phyloP scores from a whole-genome alignment of 805 yeast species.

The Suhomyces kilbournensis region DNA sequence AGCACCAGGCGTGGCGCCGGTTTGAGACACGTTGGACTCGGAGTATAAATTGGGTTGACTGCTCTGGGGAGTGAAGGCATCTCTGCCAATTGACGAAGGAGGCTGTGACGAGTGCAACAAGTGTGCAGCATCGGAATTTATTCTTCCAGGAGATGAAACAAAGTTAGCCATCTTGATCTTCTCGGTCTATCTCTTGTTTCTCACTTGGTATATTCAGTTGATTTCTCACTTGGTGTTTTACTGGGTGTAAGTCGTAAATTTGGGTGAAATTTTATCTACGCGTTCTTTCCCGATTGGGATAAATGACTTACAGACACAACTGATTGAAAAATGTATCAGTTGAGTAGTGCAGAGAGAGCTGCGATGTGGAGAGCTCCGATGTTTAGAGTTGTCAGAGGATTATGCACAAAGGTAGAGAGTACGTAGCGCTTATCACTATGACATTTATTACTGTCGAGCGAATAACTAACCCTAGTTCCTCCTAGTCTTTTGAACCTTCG shows the following conservation, averaged over 20 bases:
- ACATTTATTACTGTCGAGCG: too few relatives aligned
- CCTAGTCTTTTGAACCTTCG: constrained; percentile 25
- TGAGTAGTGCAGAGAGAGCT: not conserved
- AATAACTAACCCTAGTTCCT: constrained; percentile 10
- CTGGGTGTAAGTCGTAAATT: not conserved
- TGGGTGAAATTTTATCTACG: not conserved
- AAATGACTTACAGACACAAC: not conserved
- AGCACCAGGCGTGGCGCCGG: constrained; percentile 9
- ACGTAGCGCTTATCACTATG: not conserved
- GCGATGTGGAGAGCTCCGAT: not conserved
- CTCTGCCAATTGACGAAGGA: constrained; percentile 41
- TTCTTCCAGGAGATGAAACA: constrained; percentile 43
- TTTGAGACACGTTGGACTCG: constrained; percentile 19
- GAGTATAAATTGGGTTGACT: constrained; percentile 25
- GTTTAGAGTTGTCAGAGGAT: not conserved
- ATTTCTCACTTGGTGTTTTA: not conserved
- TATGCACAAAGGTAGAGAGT: not conserved
- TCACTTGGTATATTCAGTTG: not conserved
- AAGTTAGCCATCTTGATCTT: constrained; percentile 33
- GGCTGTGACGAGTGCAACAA: constrained; percentile 41
- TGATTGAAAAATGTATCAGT: not conserved
- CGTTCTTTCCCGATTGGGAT: not conserved
- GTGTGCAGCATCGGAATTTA: constrained; percentile 44
- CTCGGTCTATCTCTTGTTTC: not conserved
- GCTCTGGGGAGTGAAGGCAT: constrained; percentile 30